Conservation (phyloP, 2,329 filamentous ascomycete species). For the Pseudogymnoascus sp. region DNA sequence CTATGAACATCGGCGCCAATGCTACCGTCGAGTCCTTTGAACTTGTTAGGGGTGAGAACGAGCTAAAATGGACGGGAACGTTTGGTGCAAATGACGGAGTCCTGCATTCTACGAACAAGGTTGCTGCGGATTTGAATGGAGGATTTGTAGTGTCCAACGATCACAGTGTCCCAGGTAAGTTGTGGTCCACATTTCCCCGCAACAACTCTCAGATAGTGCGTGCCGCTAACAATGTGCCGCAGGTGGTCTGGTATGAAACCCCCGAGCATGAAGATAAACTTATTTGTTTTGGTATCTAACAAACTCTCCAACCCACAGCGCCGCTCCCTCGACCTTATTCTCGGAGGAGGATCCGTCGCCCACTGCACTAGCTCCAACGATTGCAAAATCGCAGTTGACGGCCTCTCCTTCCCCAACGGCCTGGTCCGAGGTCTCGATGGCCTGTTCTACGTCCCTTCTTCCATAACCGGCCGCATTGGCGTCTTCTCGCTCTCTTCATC, state of each 20-base stretch:
- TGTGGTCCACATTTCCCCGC: background rate
- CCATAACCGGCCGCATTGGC: conserved; percentile 21
- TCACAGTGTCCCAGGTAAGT: conserved; percentile 27
- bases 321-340: conserved; percentile 23
- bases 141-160: conserved; percentile 34
- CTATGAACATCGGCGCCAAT: conserved; percentile 28
- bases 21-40: conserved; percentile 33
- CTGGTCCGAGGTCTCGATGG: conserved; percentile 28
- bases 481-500: conserved; percentile 21
- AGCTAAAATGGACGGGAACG: conserved; percentile 29
- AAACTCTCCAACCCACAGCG: conserved; percentile 15
- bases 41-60: conserved; percentile 20
- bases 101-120: conserved; percentile 31
- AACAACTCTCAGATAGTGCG: background rate
- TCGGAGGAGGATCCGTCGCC: conserved; percentile 26
- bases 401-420: conserved; percentile 30
- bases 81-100: conserved; percentile 21
- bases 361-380: conserved; percentile 25
- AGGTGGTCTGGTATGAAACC: background rate
- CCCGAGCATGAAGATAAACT: background rate
- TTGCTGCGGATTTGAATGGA: conserved; percentile 29
- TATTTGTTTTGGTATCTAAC: background rate
- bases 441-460: conserved; percentile 30
- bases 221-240: background rate
- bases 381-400: conserved; percentile 24